Conservation (phyloP, 2,329 filamentous ascomycete genomes). For the Fusarium humuli region DNA sequence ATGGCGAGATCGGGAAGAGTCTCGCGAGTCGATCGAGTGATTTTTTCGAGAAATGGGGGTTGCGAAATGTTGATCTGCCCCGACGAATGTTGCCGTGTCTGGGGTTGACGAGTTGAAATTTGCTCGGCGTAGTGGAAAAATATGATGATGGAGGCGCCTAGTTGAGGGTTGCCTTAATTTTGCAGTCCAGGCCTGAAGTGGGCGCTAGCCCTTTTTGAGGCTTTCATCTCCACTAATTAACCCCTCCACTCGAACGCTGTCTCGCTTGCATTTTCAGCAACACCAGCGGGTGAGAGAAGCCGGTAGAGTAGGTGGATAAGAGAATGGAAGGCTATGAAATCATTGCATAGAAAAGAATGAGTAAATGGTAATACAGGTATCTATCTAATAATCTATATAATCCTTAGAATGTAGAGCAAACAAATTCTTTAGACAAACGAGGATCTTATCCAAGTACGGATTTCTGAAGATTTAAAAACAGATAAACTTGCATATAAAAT, state of each 20-base stretch:
- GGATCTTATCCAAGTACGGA: background rate
- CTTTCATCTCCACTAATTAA: constrained; percentile 30
- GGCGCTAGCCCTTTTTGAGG: constrained; percentile 53
- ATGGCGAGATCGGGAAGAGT: constrained; percentile 23
- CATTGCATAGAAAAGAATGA: background rate
- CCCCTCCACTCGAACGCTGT: constrained; percentile 39
- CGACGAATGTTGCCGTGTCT: constrained; percentile 56
- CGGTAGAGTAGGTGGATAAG: background rate
- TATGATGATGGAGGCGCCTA: constrained; percentile 50
- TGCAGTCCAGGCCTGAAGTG: constrained; percentile 55
- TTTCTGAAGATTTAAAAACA: background rate
- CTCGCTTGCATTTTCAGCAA: constrained; percentile 31
- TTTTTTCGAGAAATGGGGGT: constrained; percentile 36
- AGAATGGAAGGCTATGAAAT: constrained; percentile 1
- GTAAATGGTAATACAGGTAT: background rate
- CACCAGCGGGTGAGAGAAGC: constrained; percentile 4
- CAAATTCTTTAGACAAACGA: background rate
- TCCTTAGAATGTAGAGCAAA: background rate
- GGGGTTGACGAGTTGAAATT: constrained; percentile 59
- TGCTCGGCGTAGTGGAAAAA: constrained; percentile 56
- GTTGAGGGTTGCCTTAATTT: constrained; percentile 60
- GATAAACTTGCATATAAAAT: background rate
- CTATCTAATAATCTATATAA: background rate
- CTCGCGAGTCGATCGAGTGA: constrained; percentile 7
- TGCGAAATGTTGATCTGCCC: constrained; percentile 50